Base-by-base conservation (phyloP, 2,329 filamentous ascomycete species). In the Lachnellula willkommii region DNA sequence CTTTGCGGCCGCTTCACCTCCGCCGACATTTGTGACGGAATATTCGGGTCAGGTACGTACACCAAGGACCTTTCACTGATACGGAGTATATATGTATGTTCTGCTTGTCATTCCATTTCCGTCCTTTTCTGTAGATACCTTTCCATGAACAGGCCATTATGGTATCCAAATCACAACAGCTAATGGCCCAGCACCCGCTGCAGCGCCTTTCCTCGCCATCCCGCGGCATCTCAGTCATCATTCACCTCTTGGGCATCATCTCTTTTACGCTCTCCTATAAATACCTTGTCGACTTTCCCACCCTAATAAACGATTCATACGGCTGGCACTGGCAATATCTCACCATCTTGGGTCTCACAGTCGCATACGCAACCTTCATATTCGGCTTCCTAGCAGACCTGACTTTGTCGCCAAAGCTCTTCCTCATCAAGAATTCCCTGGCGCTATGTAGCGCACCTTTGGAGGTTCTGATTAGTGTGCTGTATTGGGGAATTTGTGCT, bases 401-500 rank as follows among this genome's bases (percentile, higher is more conserved):
- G 8, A 82, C 82, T 0, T 68, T 81, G 26, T 84, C 76, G 37
- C 72, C 70, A 1, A 68, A 67, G n/a, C 74, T 89, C 12, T 90
- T 90, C 71, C 68, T 73, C 2, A 66, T 79, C 54, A 91, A 91
- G 71, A 91, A 91, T 69, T 73, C 77, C 3, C 73, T 90, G 36
- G 79, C 84, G 4, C 76, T 89, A 12, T 78, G 83, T 58, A 81
- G 82, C 40, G 79, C 87, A 9, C 88, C 88, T 0, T 74, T 91
- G 56, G 87, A 89, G 69, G 80, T 86, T 24, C 74, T 90, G 53
- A 87, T 92, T 67, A 84, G 79, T 62, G 72, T 88, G 32, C 73
- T 92, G 2, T 91, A 91, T 72, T 90, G 88, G 87, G 80, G 83
- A 11, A 76, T 91, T 20, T 77, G 77, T 48, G 71, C 81, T 56